Percentiles rank a stretch among this genome's conserved stretches.
Evolutionary conservation across 441 rosid species (phyloP).

Genomic region (Populus tomentosa): DNA sequence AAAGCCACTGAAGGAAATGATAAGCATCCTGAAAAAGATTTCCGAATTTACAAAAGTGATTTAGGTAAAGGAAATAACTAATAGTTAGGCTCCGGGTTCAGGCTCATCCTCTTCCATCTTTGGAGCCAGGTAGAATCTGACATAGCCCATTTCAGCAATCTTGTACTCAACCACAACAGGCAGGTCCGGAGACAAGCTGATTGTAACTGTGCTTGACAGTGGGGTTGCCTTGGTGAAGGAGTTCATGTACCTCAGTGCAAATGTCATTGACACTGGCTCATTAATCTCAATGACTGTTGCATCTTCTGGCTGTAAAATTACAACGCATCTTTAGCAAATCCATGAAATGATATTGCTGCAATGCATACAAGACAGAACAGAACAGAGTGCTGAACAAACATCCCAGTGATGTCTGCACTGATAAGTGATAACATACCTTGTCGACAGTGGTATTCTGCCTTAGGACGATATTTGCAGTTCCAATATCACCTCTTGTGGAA

Average conservation of each 20-base stretch:
- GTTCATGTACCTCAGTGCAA: slow-evolving; percentile 93
- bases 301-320: slow-evolving; percentile 78
- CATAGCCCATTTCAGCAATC: slow-evolving; percentile 94
- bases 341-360: background rate
- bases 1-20: background rate
- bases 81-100: slow-evolving; percentile 31
- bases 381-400: background rate
- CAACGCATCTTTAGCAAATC: background rate
- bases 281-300: slow-evolving; percentile 80
- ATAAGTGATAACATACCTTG: slow-evolving; percentile 41
- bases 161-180: slow-evolving; percentile 96
- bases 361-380: slow-evolving; percentile 1
- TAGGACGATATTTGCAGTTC: slow-evolving; percentile 82
- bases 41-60: background rate
- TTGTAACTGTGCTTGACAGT: slow-evolving; percentile 66
- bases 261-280: slow-evolving; percentile 88
- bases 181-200: slow-evolving; percentile 86
- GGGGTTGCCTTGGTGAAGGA: slow-evolving; percentile 94
- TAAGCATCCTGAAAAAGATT: background rate
- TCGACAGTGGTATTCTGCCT: slow-evolving; percentile 93
- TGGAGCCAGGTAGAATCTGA: slow-evolving; percentile 87
- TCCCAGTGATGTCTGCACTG: background rate
- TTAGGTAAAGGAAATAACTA: background rate
- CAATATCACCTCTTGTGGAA: slow-evolving; percentile 94
- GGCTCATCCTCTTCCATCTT: slow-evolving; percentile 90